phyloP scores from a whole-genome alignment of 1,284 basidiomycete species.

The Tranzscheliella williamsii region DNA sequence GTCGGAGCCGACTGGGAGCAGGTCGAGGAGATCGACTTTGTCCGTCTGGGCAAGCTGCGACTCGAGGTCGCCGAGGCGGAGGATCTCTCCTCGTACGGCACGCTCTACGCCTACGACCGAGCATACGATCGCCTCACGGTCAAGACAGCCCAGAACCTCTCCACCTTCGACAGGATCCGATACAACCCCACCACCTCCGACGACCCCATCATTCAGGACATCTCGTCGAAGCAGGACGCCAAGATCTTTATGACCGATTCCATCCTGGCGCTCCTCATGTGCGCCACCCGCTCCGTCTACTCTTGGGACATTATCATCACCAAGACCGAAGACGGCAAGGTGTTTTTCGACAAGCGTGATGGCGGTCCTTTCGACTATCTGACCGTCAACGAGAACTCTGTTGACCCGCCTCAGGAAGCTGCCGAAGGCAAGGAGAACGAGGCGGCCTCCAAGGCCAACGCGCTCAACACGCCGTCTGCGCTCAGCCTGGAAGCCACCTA shows the following conservation, averaged over 20 bases:
- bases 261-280: constrained; percentile 95
- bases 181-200: constrained; percentile 98
- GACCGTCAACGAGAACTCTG: constrained; percentile 98
- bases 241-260: constrained; percentile 93
- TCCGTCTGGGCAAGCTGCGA: constrained; percentile 84
- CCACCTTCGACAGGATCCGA: constrained; percentile 89
- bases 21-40: constrained; percentile 96
- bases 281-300: constrained; percentile 89
- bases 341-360: constrained; percentile 93
- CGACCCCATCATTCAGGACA: constrained; percentile 69
- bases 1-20: constrained; percentile 90
- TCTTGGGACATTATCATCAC: constrained; percentile 98
- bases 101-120: constrained; percentile 91
- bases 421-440: constrained; percentile 50
- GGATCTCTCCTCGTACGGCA: constrained; percentile 75
- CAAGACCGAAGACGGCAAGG: constrained; percentile 80
- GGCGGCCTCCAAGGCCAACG: constrained; percentile 64
- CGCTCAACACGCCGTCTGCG: constrained; percentile 90
- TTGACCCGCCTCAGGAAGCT: constrained; percentile 85
- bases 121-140: constrained; percentile 88
- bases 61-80: constrained; percentile 71
- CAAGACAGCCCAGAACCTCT: constrained; percentile 84
- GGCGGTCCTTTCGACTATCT: constrained; percentile 95
- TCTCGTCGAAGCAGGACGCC: constrained; percentile 66
- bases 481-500: constrained; percentile 96